A percentile compares a stretch with the other conserved stretches of the same genome.
Conservation (phyloP, 2,329 filamentous ascomycete species). For the Colletotrichum sp. region DNA sequence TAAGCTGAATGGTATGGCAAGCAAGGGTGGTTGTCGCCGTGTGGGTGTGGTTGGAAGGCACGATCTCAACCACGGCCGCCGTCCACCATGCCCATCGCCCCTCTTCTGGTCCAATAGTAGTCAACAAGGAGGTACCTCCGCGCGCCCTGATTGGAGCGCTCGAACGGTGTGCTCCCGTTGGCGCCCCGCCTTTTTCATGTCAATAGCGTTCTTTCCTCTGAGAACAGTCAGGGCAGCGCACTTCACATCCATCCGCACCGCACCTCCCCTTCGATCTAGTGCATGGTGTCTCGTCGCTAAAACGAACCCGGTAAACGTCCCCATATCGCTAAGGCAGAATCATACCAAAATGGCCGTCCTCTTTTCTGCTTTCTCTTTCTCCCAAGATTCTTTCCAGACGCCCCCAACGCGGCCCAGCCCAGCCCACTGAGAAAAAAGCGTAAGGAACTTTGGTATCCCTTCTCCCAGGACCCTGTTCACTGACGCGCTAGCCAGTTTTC, state of each 20-base stretch:
- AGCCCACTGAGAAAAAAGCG: not conserved
- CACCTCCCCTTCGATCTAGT: not conserved
- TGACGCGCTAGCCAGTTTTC: not conserved
- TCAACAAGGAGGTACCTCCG: not conserved
- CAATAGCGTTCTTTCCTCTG: slow-evolving; percentile 13
- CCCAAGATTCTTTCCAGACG: not conserved
- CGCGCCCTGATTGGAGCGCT: not conserved
- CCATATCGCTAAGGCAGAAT: not conserved
- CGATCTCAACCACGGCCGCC: not conserved
- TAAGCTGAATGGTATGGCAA: not conserved
- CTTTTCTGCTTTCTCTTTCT: not conserved
- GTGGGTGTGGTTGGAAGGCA: not conserved
- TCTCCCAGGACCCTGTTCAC: not conserved
- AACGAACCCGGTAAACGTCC: not conserved
- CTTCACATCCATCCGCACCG: not conserved
- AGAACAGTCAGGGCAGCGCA: not conserved
- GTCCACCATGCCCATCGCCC: not conserved
- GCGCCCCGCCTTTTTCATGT: not conserved
- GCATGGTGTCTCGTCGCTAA: not conserved
- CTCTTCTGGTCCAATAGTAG: not conserved
- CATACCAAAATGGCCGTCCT: not conserved
- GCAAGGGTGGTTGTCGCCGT: not conserved
- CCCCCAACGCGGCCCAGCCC: not conserved
- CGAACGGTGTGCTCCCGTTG: not conserved
- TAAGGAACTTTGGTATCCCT: not conserved